These are phyloP conservation scores for Pterula multifida DNA, from an alignment of 1,284 basidiomycete species.

Conservation along the genomic window DNA sequence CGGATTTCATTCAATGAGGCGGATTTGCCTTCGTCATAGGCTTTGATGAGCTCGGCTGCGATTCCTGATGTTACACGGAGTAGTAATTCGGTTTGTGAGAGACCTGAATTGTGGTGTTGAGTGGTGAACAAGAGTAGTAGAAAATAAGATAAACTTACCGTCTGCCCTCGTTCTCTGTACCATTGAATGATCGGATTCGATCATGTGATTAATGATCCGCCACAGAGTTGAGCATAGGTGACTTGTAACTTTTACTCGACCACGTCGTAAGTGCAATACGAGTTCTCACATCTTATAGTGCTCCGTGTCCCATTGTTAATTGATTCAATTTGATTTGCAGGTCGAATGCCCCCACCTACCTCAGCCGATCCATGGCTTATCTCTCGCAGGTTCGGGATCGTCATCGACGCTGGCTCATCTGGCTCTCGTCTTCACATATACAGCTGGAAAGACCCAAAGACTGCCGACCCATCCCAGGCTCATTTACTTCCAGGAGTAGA, in stretches of 20 bases:
- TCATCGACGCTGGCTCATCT: conserved; percentile 96
- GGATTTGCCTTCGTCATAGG: conserved; percentile 65
- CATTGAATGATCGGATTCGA: background rate
- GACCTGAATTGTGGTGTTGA: conserved; percentile 29
- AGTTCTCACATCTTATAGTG: background rate
- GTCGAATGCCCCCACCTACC: conserved; percentile 59
- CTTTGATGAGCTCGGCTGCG: conserved; percentile 86
- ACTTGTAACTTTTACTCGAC: background rate
- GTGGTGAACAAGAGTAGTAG: background rate
- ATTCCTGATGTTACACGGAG: conserved; percentile 92
- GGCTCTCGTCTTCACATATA: conserved; percentile 95
- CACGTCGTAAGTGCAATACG: background rate
- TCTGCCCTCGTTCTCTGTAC: background rate
- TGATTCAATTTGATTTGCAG: background rate
- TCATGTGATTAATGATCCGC: background rate
- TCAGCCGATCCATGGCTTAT: conserved; percentile 59
- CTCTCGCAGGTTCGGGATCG: conserved; percentile 83
- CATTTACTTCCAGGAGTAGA: conserved; percentile 72
- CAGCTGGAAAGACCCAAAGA: conserved; percentile 83
- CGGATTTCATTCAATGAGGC: conserved; percentile 88
- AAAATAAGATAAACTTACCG: background rate
- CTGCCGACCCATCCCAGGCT: conserved; percentile 32
- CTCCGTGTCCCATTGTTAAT: background rate
- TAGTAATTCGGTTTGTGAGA: conserved; percentile 83
- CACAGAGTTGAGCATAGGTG: background rate